Conservation (phyloP, 164 flowering plant species). For the Nymphaea colorata region DNA sequence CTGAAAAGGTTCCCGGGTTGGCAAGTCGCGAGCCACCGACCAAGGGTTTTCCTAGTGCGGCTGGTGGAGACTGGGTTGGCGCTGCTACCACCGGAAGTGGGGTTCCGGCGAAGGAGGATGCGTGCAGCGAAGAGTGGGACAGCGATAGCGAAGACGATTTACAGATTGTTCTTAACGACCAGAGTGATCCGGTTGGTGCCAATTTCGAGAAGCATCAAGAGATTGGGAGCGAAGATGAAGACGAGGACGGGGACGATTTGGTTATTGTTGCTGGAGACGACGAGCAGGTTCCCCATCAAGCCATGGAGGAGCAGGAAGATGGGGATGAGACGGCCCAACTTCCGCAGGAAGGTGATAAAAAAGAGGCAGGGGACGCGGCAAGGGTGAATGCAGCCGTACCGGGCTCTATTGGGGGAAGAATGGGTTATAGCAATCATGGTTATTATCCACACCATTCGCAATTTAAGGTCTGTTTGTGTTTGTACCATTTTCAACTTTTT, state of each 20-base stretch:
- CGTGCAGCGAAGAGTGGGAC: slow-evolving; percentile 51
- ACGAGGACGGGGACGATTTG: slow-evolving; percentile 64
- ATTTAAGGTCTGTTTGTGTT: slow-evolving; percentile 77
- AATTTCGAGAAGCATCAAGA: slow-evolving; percentile 18
- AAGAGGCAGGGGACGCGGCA: slow-evolving; percentile 29
- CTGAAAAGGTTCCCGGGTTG: slow-evolving; percentile 40
- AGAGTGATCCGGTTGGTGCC: slow-evolving; percentile 30
- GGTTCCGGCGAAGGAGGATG: slow-evolving; percentile 7
- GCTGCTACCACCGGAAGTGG: background rate
- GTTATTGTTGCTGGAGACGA: slow-evolving; percentile 60
- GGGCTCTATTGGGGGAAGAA: slow-evolving; percentile 34
- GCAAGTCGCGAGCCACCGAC: slow-evolving; percentile 7
- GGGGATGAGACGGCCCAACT: slow-evolving; percentile 43
- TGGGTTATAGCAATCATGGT: slow-evolving; percentile 55
- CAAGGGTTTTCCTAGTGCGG: slow-evolving; percentile 8
- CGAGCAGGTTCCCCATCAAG: slow-evolving; percentile 15
- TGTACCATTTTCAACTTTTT: slow-evolving; percentile 2
- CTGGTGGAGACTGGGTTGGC: background rate
- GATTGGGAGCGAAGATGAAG: slow-evolving; percentile 38
- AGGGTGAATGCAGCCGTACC: slow-evolving; percentile 32
- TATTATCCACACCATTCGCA: slow-evolving; percentile 90
- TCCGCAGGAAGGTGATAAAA: slow-evolving; percentile 63
- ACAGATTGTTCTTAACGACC: slow-evolving; percentile 85
- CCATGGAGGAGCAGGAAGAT: slow-evolving; percentile 58
- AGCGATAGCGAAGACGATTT: slow-evolving; percentile 91